Percentiles rank a stretch among this genome's conserved stretches.
Evolutionary conservation across 2,329 filamentous ascomycete species (phyloP).

Genomic region (Xylaria polymorpha): DNA sequence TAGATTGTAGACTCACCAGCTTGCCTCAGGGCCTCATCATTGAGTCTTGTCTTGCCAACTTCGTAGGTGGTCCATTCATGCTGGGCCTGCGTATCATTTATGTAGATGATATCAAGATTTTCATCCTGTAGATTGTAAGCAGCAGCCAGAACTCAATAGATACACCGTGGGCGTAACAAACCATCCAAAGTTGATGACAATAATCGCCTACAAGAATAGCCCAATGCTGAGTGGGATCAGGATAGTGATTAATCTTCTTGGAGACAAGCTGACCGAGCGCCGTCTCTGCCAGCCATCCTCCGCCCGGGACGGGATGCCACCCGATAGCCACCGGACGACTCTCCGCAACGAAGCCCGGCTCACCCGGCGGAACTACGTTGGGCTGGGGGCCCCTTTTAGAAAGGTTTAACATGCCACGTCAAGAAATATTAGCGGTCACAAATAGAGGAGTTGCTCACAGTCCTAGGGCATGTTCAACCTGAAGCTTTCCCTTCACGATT

Average conservation of each 20-base stretch:
- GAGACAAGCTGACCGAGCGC: constrained; percentile 36
- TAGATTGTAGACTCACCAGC: constrained; percentile 33
- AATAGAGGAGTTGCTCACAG: constrained; percentile 31
- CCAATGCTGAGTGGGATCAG: constrained; percentile 42
- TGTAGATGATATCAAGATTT: constrained; percentile 40
- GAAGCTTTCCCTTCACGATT: constrained; percentile 37
- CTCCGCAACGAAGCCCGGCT: constrained; percentile 30
- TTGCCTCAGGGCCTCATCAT: constrained; percentile 39
- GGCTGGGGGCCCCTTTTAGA: constrained; percentile 36
- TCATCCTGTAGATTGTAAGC: constrained; percentile 38
- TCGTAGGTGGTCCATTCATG: constrained; percentile 38
- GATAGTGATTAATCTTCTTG: constrained; percentile 38
- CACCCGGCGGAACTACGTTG: constrained; percentile 35
- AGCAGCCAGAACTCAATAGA: constrained; percentile 6
- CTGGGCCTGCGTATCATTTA: constrained; percentile 28
- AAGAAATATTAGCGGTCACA: not conserved
- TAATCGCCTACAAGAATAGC: constrained; percentile 40
- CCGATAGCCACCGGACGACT: constrained; percentile 36
- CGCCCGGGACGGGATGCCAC: constrained; percentile 40
- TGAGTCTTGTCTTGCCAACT: constrained; percentile 39
- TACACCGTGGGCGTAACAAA: constrained; percentile 16
- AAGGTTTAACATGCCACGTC: constrained; percentile 23
- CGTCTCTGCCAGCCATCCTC: constrained; percentile 36
- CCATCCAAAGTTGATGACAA: constrained; percentile 43
- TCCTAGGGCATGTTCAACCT: constrained; percentile 38